Evolutionary conservation across 176 grass and related monocot species (phyloP).

Genomic region (Raddia guianensis): DNA sequence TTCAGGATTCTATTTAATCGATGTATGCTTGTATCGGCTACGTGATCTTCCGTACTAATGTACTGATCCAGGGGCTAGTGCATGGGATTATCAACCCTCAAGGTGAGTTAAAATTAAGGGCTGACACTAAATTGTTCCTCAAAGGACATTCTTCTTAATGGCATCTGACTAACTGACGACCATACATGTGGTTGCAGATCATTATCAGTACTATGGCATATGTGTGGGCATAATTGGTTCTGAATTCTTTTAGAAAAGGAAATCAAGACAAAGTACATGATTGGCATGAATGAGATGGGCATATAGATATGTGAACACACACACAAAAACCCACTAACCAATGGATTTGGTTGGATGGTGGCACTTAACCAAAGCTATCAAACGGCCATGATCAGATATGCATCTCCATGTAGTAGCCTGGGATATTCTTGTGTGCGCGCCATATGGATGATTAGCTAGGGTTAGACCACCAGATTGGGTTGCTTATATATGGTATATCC

Average conservation of each 20-base stretch:
- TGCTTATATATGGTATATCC: not conserved
- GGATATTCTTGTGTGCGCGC: slow-evolving; percentile 6
- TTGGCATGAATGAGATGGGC: not conserved
- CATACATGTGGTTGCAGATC: not conserved
- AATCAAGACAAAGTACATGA: not conserved
- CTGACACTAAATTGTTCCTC: not conserved
- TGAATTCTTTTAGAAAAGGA: not conserved
- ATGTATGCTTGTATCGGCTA: too few relatives aligned
- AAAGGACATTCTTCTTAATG: not conserved
- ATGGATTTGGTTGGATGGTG: slow-evolving; percentile 19
- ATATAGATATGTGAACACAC: not conserved
- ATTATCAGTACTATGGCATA: not conserved
- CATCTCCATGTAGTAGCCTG: not conserved
- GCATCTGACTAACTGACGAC: not conserved
- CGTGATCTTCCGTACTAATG: too few relatives aligned
- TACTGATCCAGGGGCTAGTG: too few relatives aligned
- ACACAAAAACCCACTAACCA: not conserved
- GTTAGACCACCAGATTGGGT: not conserved
- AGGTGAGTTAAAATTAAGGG: too few relatives aligned
- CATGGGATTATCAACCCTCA: too few relatives aligned
- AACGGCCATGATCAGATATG: not conserved
- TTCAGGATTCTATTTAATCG: too few relatives aligned
- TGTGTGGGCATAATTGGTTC: not conserved
- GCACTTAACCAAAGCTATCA: slow-evolving; percentile 4
- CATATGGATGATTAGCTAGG: slow-evolving; percentile 16